Evolutionary conservation across 2,329 filamentous ascomycete species (phyloP), one percentile per base, ranked within the genome.

Genomic region (Trichoderma lentiforme): DNA sequence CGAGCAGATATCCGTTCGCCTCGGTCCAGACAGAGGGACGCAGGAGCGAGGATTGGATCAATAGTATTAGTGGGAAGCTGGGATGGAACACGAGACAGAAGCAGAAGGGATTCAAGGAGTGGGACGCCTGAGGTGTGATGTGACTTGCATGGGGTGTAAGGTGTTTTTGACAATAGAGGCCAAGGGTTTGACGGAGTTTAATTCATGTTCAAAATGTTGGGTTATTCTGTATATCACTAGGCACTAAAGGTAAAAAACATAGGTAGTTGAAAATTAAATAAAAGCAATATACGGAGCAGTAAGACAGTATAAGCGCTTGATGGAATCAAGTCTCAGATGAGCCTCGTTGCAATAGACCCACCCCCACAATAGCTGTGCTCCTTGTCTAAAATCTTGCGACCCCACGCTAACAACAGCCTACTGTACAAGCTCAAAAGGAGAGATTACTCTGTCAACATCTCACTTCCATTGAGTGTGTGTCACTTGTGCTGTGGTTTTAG

Each of bases 1-100:
- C 93, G 3, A 93, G 91, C 75, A 84, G 93, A 53, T 95, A 92
- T 78, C 93, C 93, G 0, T 96, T 95, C 81, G 92, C 93, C 0
- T 90, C 88, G 71, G 92, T 95, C 12, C 87, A 94, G 82, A 88
- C 90, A 0, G 86, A 91, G 71, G 91, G 92, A 2, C 82, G 90
- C 36, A 85, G 89, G 69, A 90, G 89, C 76, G 92, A 94, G 82
- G 92, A 94, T 79, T 95, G 92, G 92, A 89, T 95, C 30, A 93
- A 94, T 73, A 93, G 91, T 76, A 94, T 95, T 72, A 91, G 89
- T 74, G 87, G 90, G 56, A 95, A 94, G 80, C 81, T 95, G 76
- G 92, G 92, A 36, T 95, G 92, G 92, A 95, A 95, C 77, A 93
- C 91, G 74, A 82, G 92, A 74, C 90, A 94, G 82, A 91, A 91